Evolutionary conservation across 495 filamentous ascomycete genomes (phyloP).

Genomic region (Penicillium antarcticum): DNA sequence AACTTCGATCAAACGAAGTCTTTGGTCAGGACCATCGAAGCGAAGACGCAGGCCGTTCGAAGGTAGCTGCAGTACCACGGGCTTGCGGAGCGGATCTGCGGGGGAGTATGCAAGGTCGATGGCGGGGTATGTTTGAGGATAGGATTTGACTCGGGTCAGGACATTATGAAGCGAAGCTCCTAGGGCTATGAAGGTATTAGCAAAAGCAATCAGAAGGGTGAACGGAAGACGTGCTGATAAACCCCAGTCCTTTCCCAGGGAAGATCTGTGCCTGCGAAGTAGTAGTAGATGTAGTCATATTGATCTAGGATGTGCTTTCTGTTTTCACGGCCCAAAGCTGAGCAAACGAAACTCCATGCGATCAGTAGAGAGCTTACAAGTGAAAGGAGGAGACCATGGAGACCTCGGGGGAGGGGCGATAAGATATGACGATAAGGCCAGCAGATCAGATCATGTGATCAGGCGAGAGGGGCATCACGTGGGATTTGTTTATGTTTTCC

Average conservation of each 20-base stretch:
- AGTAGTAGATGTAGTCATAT: conserved; percentile 38
- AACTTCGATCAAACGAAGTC: conserved; percentile 85
- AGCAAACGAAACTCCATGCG: conserved; percentile 1
- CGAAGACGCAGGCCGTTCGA: conserved; percentile 83
- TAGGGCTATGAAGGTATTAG: conserved; percentile 56
- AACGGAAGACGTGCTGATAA: conserved; percentile 57
- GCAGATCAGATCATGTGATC: conserved; percentile 35
- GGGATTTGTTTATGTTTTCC: conserved; percentile 46
- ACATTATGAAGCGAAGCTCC: conserved; percentile 89
- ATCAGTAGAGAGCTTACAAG: background rate
- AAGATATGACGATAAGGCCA: conserved; percentile 17
- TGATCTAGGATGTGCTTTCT: conserved; percentile 16
- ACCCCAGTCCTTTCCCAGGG: conserved; percentile 74
- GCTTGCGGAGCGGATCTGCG: conserved; percentile 64
- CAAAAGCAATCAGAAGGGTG: conserved; percentile 1
- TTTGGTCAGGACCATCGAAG: conserved; percentile 92
- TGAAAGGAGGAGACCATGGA: background rate
- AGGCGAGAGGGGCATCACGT: conserved; percentile 35
- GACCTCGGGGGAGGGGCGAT: conserved; percentile 4
- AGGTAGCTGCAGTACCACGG: conserved; percentile 70
- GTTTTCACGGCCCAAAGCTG: conserved; percentile 10
- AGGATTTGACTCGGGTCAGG: conserved; percentile 77
- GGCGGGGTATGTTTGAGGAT: conserved; percentile 74
- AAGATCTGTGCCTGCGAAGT: conserved; percentile 61
- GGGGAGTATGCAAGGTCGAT: conserved; percentile 78